Base-by-base conservation (phyloP, 805 yeast species). In the Yarrowia sp. region DNA sequence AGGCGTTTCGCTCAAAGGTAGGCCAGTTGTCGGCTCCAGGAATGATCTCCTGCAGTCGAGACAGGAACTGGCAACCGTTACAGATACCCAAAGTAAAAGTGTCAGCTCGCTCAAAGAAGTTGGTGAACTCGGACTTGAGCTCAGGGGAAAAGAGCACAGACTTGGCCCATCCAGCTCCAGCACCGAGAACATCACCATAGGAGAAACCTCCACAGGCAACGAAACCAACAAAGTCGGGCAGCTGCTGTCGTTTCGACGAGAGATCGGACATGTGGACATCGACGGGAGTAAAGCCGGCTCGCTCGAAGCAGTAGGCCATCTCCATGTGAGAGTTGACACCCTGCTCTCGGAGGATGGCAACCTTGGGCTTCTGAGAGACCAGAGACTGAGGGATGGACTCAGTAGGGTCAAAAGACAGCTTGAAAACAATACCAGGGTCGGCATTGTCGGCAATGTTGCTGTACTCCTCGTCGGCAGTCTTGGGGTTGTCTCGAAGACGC, bases 151-250 rank as follows among this genome's bases (percentile, higher is more conserved):
- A 92, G 69, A 95, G 79, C 10, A 95, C 96, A 17, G 98, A 90
- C 73, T 91, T 92, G 66, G 99, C 99, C 99, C 99, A 95, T 66
- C 99, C 99, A 63, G 93, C 89, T 74, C 97, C 99, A 36, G 99
- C 99, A 70, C 99, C 99, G 67, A 95, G 81, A 56, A 95, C 99
- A 78, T 95, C 99, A 82, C 99, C 99, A 73, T 92, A 95, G 1
- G 98, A 91, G 81, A 95, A 95, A 16, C 99, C 99, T 77, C 99
- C 99, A 79, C 99, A 96, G 3, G 98, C 98, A 46, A 98, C 98
- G 54, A 95, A 71, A 67, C 99, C 99, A 58, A 87, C 90, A 76
- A 95, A 95, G 72, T 85, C 87, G 36, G 48, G 51, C 68, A 95
- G 81, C 19, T 85, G 75, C 36, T 88, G 88, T 71, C 80, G 82